Conservation (phyloP, 1,284 basidiomycete genomes). For the Mycena citricolor region DNA sequence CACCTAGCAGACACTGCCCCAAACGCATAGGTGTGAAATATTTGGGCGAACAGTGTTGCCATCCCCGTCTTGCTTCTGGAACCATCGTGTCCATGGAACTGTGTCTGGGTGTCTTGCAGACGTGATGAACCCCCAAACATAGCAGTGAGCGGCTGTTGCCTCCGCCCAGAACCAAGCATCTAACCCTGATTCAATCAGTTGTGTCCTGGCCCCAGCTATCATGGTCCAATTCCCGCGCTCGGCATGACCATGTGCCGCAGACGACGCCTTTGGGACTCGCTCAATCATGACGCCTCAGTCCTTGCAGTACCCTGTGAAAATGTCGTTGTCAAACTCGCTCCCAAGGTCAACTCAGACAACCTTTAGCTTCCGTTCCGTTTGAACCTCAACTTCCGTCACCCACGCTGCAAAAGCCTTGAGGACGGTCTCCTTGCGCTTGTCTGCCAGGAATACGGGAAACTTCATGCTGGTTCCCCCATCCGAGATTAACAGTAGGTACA, state of each 20-base stretch:
- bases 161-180: conserved; percentile 19
- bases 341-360: conserved; percentile 1
- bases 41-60: too few relatives aligned
- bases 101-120: too few relatives aligned
- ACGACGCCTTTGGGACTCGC: conserved; percentile 18
- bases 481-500: too few relatives aligned
- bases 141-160: conserved; percentile 13
- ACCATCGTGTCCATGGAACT: too few relatives aligned
- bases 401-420: background rate
- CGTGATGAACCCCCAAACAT: conserved; percentile 9
- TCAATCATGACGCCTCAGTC: conserved; percentile 13
- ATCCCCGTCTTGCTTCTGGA: too few relatives aligned
- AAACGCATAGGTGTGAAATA: conserved; percentile 7
- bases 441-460: background rate
- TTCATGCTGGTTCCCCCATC: too few relatives aligned
- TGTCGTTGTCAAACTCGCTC: conserved; percentile 7
- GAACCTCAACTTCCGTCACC: background rate
- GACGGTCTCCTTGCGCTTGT: conserved; percentile 1
- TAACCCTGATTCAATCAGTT: too few relatives aligned
- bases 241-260: conserved; percentile 15
- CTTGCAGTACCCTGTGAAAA: conserved; percentile 11
- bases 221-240: conserved; percentile 13
- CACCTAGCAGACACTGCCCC: conserved; percentile 19
- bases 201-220: conserved; percentile 7
- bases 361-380: too few relatives aligned